phyloP scores from a whole-genome alignment of 768 basidiomycete species.

The Plicaturopsis crispa region DNA sequence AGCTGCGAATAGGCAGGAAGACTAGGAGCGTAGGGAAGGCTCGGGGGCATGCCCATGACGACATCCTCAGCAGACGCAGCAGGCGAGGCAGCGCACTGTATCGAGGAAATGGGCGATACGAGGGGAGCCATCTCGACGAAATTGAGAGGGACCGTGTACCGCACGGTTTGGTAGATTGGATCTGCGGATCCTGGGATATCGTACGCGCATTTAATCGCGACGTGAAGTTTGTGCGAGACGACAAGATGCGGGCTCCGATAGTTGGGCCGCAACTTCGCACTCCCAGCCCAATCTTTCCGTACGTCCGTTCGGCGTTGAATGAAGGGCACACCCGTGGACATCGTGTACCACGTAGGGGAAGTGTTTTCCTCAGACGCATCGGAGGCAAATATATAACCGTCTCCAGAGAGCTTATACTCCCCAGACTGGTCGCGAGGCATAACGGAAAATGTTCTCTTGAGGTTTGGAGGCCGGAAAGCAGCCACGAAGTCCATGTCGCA shows the following conservation, averaged over 20 bases:
- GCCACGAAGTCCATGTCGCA: conserved; percentile 40
- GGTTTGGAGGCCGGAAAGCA: conserved; percentile 9
- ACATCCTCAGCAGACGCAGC: conserved; percentile 7
- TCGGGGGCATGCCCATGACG: no score
- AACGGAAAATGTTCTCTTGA: conserved; percentile 31
- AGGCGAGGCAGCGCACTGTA: conserved; percentile 4
- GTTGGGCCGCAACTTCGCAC: conserved; percentile 34
- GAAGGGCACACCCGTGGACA: conserved; percentile 51
- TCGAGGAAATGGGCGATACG: conserved; percentile 5
- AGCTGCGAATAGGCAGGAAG: conserved; percentile 78
- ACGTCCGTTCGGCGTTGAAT: conserved; percentile 19
- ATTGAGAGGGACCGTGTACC: conserved; percentile 39
- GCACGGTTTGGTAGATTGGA: conserved; percentile 16
- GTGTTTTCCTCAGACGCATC: conserved; percentile 24
- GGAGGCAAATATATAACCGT: conserved; percentile 41
- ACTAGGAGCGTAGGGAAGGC: conserved; percentile 17
- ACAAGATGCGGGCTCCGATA: conserved; percentile 47
- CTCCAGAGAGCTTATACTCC: conserved; percentile 37
- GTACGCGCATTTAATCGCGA: conserved; percentile 54
- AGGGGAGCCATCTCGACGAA: conserved; percentile 36
- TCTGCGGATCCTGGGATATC: conserved; percentile 25
- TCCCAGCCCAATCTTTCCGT: conserved; percentile 31
- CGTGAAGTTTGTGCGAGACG: conserved; percentile 44
- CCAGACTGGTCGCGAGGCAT: conserved; percentile 40
- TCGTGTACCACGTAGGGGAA: conserved; percentile 44